phyloP scores from a whole-genome alignment of 306 rosid species.

The Quillaja saponaria region DNA sequence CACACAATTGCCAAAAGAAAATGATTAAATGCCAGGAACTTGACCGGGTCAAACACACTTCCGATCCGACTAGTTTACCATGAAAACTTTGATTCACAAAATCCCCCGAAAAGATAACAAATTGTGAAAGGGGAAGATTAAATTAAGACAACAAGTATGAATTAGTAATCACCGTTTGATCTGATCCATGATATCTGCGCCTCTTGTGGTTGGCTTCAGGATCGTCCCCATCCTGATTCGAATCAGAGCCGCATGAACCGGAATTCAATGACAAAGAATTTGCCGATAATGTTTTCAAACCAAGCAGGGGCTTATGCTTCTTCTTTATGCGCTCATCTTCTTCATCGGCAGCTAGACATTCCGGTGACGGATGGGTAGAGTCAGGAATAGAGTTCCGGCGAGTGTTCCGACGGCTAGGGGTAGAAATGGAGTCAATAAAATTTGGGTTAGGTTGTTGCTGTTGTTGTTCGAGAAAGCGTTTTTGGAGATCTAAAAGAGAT shows the following conservation, averaged over 20 bases:
- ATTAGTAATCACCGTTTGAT: constrained; percentile 47
- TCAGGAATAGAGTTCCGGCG: constrained; percentile 28
- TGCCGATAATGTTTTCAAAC: constrained; percentile 56
- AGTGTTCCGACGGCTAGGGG: constrained; percentile 34
- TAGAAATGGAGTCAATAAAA: constrained; percentile 35
- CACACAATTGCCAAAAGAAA: constrained; percentile 46
- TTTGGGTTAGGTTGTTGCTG: constrained; percentile 39
- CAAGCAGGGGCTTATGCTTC: constrained; percentile 74
- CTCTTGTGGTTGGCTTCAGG: constrained; percentile 52
- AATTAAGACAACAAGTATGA: constrained; percentile 7
- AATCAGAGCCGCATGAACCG: constrained; percentile 33
- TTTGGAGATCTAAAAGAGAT: constrained; percentile 95
- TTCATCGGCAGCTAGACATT: constrained; percentile 34
- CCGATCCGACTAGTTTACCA: no score
- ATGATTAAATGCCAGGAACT: constrained; percentile 44
- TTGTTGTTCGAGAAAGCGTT: constrained; percentile 67
- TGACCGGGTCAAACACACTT: constrained; percentile 70
- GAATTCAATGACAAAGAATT: constrained; percentile 31
- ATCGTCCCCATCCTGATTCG: constrained; percentile 43
- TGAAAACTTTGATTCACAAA: no score
- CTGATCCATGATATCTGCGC: constrained; percentile 54
- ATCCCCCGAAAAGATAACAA: not conserved
- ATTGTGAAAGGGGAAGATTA: not conserved
- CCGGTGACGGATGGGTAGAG: constrained; percentile 13
- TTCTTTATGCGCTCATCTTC: constrained; percentile 73